Conservation (phyloP, 2,329 filamentous ascomycete genomes). For the Alternaria gaisen region DNA sequence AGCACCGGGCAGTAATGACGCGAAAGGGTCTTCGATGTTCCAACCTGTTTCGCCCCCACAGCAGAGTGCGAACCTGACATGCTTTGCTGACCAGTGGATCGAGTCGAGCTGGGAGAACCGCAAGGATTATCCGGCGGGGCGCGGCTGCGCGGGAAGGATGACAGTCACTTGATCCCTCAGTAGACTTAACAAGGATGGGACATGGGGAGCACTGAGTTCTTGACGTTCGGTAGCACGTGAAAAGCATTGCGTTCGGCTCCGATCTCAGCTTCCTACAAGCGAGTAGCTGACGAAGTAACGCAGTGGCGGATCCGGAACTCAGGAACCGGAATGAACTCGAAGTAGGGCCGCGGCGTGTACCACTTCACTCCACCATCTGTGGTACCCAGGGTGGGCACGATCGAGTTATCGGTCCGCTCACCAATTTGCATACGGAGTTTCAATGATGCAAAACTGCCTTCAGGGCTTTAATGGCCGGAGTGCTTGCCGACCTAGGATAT, state of each 20-base stretch:
- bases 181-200: constrained; percentile 9
- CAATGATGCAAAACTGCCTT: constrained; percentile 6
- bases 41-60: constrained; percentile 34
- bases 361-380: constrained; percentile 4
- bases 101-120: constrained; percentile 23
- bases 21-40: not conserved
- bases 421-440: constrained; percentile 2
- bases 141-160: constrained; percentile 48
- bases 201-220: constrained; percentile 3
- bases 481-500: constrained; percentile 12
- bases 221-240: constrained; percentile 4
- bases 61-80: constrained; percentile 38
- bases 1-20: constrained; percentile 5
- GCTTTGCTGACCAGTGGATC: constrained; percentile 30
- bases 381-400: constrained; percentile 8
- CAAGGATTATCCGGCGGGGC: constrained; percentile 36
- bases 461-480: constrained; percentile 10
- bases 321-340: constrained; percentile 1
- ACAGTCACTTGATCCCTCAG: constrained; percentile 34
- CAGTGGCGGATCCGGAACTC: not conserved
- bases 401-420: constrained; percentile 10
- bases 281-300: not conserved
- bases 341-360: constrained; percentile 3
- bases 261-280: constrained; percentile 1
- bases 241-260: constrained; percentile 2